A percentile compares a stretch with the other conserved stretches of the same genome.
These are phyloP conservation scores for Myriosclerotinia duriaeana DNA, from an alignment of 2,329 filamentous ascomycete species.

Conservation along the genomic window DNA sequence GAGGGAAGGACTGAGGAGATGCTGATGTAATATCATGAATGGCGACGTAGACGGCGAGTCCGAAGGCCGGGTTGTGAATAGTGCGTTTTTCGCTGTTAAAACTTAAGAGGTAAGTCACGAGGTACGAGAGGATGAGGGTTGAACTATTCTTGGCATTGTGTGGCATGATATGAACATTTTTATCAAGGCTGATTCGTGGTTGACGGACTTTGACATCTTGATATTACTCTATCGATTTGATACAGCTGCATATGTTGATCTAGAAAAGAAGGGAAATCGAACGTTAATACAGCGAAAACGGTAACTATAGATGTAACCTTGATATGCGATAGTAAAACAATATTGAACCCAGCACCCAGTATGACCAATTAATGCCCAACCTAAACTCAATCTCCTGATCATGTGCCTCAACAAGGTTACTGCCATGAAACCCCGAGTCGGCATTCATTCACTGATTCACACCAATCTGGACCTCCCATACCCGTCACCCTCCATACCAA, in stretches of 20 bases:
- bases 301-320: background rate
- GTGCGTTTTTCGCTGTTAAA: background rate
- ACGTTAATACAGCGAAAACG: background rate
- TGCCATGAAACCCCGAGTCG: background rate
- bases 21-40: background rate
- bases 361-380: background rate
- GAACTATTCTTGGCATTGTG: background rate
- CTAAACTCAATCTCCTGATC: background rate
- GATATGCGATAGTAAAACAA: background rate
- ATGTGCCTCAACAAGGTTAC: background rate
- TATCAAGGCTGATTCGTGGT: background rate
- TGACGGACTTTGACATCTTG: background rate
- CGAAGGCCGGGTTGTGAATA: background rate
- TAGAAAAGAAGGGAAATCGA: background rate
- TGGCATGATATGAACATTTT: background rate
- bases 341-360: background rate
- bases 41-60: background rate
- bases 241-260: background rate
- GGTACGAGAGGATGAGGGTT: background rate
- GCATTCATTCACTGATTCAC: background rate
- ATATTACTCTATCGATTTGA: background rate
- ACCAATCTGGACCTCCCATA: conserved; percentile 8
- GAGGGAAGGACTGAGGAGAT: background rate
- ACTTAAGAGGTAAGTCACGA: background rate
- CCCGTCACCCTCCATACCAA: background rate